Percentiles rank a stretch among this genome's conserved stretches.
Evolutionary conservation across 805 yeast genomes (phyloP).

Genomic region (Candida sithepensis): DNA sequence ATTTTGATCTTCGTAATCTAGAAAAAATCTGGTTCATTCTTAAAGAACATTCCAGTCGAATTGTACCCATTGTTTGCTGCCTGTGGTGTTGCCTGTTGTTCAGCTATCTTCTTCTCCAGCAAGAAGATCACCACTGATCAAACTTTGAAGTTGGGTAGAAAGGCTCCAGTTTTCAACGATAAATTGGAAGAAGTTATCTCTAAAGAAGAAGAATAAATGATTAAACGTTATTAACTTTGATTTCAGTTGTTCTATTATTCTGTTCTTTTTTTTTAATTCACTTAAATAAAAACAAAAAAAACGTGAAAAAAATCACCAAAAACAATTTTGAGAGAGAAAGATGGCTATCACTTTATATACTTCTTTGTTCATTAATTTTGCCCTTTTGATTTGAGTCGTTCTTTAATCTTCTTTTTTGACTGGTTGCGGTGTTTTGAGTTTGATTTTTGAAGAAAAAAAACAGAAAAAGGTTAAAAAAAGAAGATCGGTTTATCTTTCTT

Average conservation of each 20-base stretch:
- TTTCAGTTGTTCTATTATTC: background rate
- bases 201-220: slow-evolving; percentile 20
- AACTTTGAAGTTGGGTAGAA: slow-evolving; percentile 47
- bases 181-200: slow-evolving; percentile 33
- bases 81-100: slow-evolving; percentile 47
- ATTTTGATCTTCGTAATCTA: background rate
- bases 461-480: background rate
- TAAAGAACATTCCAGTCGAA: slow-evolving; percentile 46
- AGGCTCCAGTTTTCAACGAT: slow-evolving; percentile 39
- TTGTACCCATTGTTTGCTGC: slow-evolving; percentile 56
- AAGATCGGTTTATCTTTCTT: background rate
- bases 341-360: background rate
- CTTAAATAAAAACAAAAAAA: background rate
- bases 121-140: slow-evolving; percentile 48
- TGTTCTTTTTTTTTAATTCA: background rate
- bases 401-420: background rate
- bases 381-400: background rate
- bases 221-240: background rate
- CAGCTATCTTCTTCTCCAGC: slow-evolving; percentile 49
- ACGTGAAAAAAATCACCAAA: background rate
- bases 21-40: slow-evolving; percentile 18
- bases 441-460: background rate
- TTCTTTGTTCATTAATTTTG: background rate
- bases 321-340: background rate
- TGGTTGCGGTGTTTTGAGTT: background rate